phyloP scores from a whole-genome alignment of 148 eudicot species.

The Fagopyrum esculentum region DNA sequence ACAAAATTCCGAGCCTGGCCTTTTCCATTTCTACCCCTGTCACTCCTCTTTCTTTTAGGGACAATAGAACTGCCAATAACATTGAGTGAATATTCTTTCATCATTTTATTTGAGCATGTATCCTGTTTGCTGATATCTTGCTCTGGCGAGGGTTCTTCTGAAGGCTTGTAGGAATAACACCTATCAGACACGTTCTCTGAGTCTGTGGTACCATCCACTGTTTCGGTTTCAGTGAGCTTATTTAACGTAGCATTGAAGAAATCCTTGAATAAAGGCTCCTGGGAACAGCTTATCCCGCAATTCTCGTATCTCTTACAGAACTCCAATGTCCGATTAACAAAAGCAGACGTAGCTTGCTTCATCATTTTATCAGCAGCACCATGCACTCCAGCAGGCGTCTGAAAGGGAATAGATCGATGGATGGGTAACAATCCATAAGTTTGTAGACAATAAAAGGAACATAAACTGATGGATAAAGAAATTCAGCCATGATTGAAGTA shows the following conservation, averaged over 20 bases:
- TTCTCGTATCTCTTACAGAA: no score
- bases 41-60: constrained; percentile 53
- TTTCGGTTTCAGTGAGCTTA: neutral
- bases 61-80: neutral
- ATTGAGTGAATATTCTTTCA: neutral
- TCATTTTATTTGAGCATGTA: neutral
- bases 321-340: no score
- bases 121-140: neutral
- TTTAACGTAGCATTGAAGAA: neutral
- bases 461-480: no score
- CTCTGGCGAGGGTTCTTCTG: neutral
- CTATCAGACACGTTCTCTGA: neutral
- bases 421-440: neutral
- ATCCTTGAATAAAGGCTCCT: no score
- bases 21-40: constrained; percentile 52
- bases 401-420: neutral
- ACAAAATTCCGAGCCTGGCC: no score
- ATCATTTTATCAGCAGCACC: no score
- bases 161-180: neutral
- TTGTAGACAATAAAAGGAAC: no score
- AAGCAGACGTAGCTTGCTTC: no score
- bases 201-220: neutral
- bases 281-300: no score
- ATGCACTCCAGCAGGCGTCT: neutral
- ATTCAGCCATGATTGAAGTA: no score